These are phyloP conservation scores for Aspergillus sclerotioniger DNA, from an alignment of 495 filamentous ascomycete genomes.

Conservation along the genomic window DNA sequence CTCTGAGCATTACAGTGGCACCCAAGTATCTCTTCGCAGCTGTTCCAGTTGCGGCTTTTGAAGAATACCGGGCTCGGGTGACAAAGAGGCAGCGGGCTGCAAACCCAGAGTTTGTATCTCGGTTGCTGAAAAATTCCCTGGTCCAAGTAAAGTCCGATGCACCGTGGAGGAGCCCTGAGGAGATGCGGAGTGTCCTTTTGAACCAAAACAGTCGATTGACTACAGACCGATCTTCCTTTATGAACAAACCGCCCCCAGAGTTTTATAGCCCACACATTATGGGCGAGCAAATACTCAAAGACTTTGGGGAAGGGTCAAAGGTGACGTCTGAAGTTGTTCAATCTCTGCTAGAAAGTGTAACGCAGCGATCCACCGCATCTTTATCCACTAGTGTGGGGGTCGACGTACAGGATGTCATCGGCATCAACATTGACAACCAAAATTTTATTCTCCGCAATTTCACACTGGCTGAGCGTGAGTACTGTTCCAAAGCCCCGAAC, in stretches of 20 bases:
- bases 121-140: slow-evolving; percentile 58
- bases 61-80: slow-evolving; percentile 66
- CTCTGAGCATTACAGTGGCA: slow-evolving; percentile 91
- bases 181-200: slow-evolving; percentile 85
- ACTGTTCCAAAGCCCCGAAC: slow-evolving; percentile 74
- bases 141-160: slow-evolving; percentile 21
- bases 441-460: slow-evolving; percentile 95
- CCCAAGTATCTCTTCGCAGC: slow-evolving; percentile 91
- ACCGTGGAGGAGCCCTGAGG: slow-evolving; percentile 43
- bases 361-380: not conserved
- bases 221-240: slow-evolving; percentile 3
- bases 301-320: not conserved
- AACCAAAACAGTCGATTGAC: slow-evolving; percentile 71
- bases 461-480: slow-evolving; percentile 73
- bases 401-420: slow-evolving; percentile 79
- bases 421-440: slow-evolving; percentile 86
- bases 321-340: slow-evolving; percentile 5
- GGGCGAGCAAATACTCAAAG: not conserved
- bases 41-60: slow-evolving; percentile 45
- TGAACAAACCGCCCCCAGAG: not conserved
- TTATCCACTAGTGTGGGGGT: slow-evolving; percentile 66
- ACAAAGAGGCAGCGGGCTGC: slow-evolving; percentile 68
- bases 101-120: slow-evolving; percentile 14
- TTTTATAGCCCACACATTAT: not conserved
- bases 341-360: slow-evolving; percentile 10